Base-by-base conservation (phyloP, 2,329 filamentous ascomycete genomes). In the Diplocarpon mali region DNA sequence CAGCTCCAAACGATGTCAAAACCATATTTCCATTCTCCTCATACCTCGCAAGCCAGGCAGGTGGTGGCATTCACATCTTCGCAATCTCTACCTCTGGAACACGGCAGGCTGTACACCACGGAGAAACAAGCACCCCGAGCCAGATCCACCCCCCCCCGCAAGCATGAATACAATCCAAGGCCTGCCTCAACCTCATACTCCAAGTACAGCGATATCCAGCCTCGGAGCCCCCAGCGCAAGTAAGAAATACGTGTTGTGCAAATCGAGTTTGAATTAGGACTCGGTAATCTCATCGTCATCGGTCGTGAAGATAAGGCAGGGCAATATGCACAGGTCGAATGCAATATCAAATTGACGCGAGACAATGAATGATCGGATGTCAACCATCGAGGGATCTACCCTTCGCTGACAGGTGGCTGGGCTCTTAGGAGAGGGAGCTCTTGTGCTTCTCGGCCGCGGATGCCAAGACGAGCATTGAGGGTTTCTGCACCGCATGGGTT, bases 381-480 rank as follows among this genome's bases (percentile, higher is more conserved):
- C 54, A 53, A 56, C 39, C 44, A 47, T 46, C 42, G 50, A 47
- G 53, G 57, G 59, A 59, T 62, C 60, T 59, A 62, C 60, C 58
- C 56, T 53, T 35, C 40, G 45, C 50, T 53, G 53, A 56, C 54
- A 48, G 15, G 14, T 42, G 46, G 44, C 42, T 24, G 17, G 45
- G n/a, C 32, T 38, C 52, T 69, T 69, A 81, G 60, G 73, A 75
- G 61, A 76, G 65, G 48, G 74, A 69, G 65, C 76, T 83, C 73
- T 87, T 93, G 65, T 88, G 84, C 77, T 94, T 95, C 71, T 94
- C 88, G 51, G 80, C 83, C 2, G 34, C 40, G 63, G 81, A 89
- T 54, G 85, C 89, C 54, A 95, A 75, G 54, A 95, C 83, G 61
- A 95, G 78, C 72, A 88, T 83, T 43, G 87, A 83, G 56, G 83